A percentile compares a stretch with the other conserved stretches of the same genome.
phyloP scores from a whole-genome alignment of 2,329 filamentous ascomycete genomes.

The Calonectria naviculata region DNA sequence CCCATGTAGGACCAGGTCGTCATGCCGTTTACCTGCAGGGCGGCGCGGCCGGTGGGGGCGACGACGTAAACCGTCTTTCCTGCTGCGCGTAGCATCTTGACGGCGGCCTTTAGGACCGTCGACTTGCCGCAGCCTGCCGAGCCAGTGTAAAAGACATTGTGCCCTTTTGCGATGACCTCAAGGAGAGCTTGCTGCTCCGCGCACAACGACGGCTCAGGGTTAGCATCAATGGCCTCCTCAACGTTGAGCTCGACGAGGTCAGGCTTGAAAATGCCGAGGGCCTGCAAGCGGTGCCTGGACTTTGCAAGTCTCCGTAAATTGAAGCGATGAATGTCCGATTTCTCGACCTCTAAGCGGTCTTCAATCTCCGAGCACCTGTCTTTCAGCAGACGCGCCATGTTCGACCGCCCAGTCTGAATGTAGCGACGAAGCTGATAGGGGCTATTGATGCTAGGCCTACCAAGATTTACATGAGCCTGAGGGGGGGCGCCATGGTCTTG shows the following conservation, averaged over 20 bases:
- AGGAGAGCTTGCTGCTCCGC: slow-evolving; percentile 38
- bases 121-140: slow-evolving; percentile 61
- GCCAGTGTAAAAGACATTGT: slow-evolving; percentile 73
- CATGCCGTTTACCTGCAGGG: slow-evolving; percentile 64
- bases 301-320: not conserved
- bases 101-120: slow-evolving; percentile 37
- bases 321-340: not conserved
- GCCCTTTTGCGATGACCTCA: slow-evolving; percentile 59
- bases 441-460: not conserved
- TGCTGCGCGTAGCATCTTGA: slow-evolving; percentile 13
- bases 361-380: not conserved
- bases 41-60: slow-evolving; percentile 70
- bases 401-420: not conserved
- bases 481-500: not conserved
- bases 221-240: not conserved
- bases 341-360: not conserved
- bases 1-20: slow-evolving; percentile 70
- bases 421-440: not conserved
- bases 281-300: not conserved
- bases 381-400: not conserved
- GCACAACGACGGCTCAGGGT: slow-evolving; percentile 17
- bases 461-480: not conserved
- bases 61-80: slow-evolving; percentile 57
- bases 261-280: not conserved
- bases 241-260: not conserved